Evolutionary conservation across 2,329 filamentous ascomycete genomes (phyloP).

Genomic region (Aaosphaeria arxii): DNA sequence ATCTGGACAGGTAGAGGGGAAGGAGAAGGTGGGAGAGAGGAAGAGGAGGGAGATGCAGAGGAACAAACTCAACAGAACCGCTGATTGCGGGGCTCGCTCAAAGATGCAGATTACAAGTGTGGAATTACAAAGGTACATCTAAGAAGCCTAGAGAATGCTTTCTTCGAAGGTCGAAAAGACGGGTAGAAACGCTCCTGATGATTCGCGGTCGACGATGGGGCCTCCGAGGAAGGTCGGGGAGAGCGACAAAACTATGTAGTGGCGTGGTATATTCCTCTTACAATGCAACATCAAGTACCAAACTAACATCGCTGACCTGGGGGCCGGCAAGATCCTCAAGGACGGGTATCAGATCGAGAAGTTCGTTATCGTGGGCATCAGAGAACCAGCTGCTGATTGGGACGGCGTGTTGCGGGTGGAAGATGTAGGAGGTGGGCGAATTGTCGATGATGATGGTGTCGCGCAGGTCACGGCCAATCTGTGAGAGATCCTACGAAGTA

Average conservation of each 20-base stretch:
- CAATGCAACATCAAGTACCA: slow-evolving; percentile 86
- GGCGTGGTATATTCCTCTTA: slow-evolving; percentile 32
- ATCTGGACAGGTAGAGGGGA: too few relatives aligned
- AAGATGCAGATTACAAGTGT: slow-evolving; percentile 37
- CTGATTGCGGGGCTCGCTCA: slow-evolving; percentile 1
- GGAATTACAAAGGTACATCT: slow-evolving; percentile 37
- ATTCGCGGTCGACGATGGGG: not conserved
- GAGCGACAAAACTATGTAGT: not conserved
- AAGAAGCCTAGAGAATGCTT: slow-evolving; percentile 8
- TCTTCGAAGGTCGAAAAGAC: slow-evolving; percentile 17
- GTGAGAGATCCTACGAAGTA: slow-evolving; percentile 71
- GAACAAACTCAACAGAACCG: not conserved
- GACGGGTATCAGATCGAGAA: slow-evolving; percentile 94
- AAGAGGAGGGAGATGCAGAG: slow-evolving; percentile 1
- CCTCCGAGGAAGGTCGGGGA: not conserved
- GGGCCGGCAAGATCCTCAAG: slow-evolving; percentile 90
- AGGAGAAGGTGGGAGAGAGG: not conserved
- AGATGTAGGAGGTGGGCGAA: slow-evolving; percentile 98
- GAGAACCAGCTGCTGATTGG: slow-evolving; percentile 99
- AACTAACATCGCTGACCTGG: slow-evolving; percentile 91
- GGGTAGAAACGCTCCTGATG: slow-evolving; percentile 1
- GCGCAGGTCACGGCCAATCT: slow-evolving; percentile 90
- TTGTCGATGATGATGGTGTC: slow-evolving; percentile 99
- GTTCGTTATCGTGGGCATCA: slow-evolving; percentile 97
- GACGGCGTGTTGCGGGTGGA: slow-evolving; percentile 97